A percentile compares a stretch with the other conserved stretches of the same genome.
Conservation (phyloP, 2,329 filamentous ascomycete genomes). For the Sodiomyces alkalinus region DNA sequence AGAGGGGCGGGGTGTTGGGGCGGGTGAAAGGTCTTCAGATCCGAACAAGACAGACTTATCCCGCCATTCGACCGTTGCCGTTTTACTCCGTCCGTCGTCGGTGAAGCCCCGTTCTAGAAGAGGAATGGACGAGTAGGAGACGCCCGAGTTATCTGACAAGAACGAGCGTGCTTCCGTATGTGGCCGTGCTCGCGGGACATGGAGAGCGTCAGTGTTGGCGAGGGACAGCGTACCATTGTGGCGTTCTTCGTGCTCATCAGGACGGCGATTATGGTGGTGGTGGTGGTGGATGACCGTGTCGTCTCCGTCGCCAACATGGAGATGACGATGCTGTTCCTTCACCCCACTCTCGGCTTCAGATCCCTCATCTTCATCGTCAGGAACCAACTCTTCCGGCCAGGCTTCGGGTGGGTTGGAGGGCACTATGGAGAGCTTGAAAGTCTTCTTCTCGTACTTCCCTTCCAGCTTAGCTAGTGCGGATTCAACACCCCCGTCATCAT, state of each 20-base stretch:
- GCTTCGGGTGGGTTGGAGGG: slow-evolving; percentile 12
- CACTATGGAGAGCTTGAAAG: slow-evolving; percentile 24
- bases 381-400: slow-evolving; percentile 4
- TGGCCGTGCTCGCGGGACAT: slow-evolving; percentile 11
- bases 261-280: slow-evolving; percentile 4
- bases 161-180: slow-evolving; percentile 28
- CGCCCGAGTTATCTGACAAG: slow-evolving; percentile 46
- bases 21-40: slow-evolving; percentile 22
- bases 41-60: slow-evolving; percentile 38
- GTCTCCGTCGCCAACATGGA: slow-evolving; percentile 23
- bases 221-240: slow-evolving; percentile 8
- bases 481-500: slow-evolving; percentile 76
- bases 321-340: slow-evolving; percentile 29
- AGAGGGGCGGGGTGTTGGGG: slow-evolving; percentile 3
- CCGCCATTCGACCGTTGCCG: slow-evolving; percentile 32
- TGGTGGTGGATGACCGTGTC: slow-evolving; percentile 18
- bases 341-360: slow-evolving; percentile 9
- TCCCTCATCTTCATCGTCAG: not conserved
- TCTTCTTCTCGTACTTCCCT: slow-evolving; percentile 57
- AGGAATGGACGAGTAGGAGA: slow-evolving; percentile 64
- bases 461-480: slow-evolving; percentile 87
- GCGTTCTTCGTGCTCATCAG: too few relatives aligned
- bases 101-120: slow-evolving; percentile 54
- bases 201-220: slow-evolving; percentile 5
- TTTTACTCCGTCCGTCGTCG: slow-evolving; percentile 30